phyloP scores from a whole-genome alignment of 768 basidiomycete species.

The Amanita inopinata region DNA sequence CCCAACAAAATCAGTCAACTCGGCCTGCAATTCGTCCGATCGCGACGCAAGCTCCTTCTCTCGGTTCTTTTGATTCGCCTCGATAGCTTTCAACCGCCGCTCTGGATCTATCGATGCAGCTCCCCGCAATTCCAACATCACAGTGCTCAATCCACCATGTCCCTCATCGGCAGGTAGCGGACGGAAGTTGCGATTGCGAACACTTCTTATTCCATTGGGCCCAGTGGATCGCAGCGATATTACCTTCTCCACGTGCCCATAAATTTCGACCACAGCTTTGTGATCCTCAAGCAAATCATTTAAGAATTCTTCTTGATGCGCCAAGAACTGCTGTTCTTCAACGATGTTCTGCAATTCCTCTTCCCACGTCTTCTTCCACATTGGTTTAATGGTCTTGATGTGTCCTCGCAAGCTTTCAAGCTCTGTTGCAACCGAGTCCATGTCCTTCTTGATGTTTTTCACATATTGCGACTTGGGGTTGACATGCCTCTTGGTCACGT shows the following conservation, averaged over 20 bases:
- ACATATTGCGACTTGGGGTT: slow-evolving; percentile 71
- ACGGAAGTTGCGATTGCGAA: slow-evolving; percentile 40
- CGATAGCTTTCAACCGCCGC: slow-evolving; percentile 85
- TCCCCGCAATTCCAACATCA: slow-evolving; percentile 86
- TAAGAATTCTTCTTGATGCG: slow-evolving; percentile 87
- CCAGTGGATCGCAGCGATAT: slow-evolving; percentile 54
- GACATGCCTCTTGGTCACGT: slow-evolving; percentile 82
- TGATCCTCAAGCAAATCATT: slow-evolving; percentile 85
- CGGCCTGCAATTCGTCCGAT: slow-evolving; percentile 77
- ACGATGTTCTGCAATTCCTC: slow-evolving; percentile 94
- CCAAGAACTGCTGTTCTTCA: slow-evolving; percentile 92
- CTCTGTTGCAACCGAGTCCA: slow-evolving; percentile 55
- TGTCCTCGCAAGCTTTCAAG: slow-evolving; percentile 74
- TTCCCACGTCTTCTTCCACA: slow-evolving; percentile 99
- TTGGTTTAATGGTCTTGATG: slow-evolving; percentile 83
- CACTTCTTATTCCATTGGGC: slow-evolving; percentile 23
- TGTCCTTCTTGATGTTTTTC: slow-evolving; percentile 62
- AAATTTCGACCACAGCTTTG: slow-evolving; percentile 80
- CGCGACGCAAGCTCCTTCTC: slow-evolving; percentile 64
- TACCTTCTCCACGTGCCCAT: slow-evolving; percentile 86
- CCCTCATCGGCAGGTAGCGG: slow-evolving; percentile 61
- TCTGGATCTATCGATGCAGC: slow-evolving; percentile 69
- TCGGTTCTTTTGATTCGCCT: slow-evolving; percentile 72
- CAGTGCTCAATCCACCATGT: slow-evolving; percentile 56
- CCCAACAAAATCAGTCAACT: slow-evolving; percentile 78